These are phyloP conservation scores for Phytopythium vexans DNA, from an alignment of 352 stramenopile species.

Conservation along the genomic window DNA sequence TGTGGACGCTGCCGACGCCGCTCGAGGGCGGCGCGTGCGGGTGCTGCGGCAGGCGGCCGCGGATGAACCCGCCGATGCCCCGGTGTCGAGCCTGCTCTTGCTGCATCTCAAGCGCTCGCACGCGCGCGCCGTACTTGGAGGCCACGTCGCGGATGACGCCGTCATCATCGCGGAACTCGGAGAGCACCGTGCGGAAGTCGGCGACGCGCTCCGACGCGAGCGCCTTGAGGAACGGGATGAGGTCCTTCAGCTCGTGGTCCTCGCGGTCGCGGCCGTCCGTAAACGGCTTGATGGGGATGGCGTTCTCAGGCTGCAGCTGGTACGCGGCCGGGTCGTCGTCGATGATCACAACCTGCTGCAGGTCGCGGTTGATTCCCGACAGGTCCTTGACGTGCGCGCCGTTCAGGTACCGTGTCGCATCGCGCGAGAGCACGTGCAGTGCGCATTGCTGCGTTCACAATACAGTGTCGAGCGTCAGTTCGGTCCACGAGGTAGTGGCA, in stretches of 20 bases:
- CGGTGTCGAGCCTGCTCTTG: conserved; percentile 81
- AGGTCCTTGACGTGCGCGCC: conserved; percentile 84
- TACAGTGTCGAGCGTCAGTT: not conserved
- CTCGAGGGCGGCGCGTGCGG: conserved; percentile 15
- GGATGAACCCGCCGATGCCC: conserved; percentile 80
- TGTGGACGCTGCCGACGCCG: conserved; percentile 1
- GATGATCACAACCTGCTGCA: conserved; percentile 82
- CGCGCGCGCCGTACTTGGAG: conserved; percentile 69
- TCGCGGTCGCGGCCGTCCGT: conserved; percentile 76
- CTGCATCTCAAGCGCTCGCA: conserved; percentile 78
- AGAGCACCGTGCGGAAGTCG: conserved; percentile 75
- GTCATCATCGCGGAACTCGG: conserved; percentile 80
- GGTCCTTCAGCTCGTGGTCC: conserved; percentile 72
- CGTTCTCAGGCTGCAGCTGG: conserved; percentile 83
- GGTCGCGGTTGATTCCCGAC: conserved; percentile 71
- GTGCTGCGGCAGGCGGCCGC: conserved; percentile 65
- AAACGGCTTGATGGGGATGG: conserved; percentile 76
- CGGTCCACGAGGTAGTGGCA: not conserved
- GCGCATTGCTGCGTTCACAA: conserved; percentile 42
- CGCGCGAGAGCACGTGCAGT: conserved; percentile 78
- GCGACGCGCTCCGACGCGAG: conserved; percentile 70
- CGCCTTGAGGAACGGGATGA: conserved; percentile 85
- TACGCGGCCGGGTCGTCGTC: conserved; percentile 79
- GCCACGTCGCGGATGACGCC: conserved; percentile 76
- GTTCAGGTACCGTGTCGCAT: conserved; percentile 81